Evolutionary conservation across 2,329 filamentous ascomycete species (phyloP), one percentile per base, ranked within the genome.

Genomic region (Diplodia intermedia): DNA sequence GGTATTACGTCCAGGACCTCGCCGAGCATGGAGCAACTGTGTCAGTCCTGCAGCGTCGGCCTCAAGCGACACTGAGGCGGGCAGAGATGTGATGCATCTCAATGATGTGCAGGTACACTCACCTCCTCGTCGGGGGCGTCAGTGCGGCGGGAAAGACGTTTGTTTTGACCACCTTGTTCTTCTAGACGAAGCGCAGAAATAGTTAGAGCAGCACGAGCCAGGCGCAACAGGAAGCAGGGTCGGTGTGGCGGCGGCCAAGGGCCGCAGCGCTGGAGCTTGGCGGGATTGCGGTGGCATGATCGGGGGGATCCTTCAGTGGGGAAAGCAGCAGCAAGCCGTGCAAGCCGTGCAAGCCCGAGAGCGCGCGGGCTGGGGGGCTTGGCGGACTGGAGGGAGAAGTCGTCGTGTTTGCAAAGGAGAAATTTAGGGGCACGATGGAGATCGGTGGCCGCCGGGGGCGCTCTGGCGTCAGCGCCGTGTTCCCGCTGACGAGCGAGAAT

Each of bases 151-250:
- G 60, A 62, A 2, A 23, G 43, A 38, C 47, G 60, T 50, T 23
- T 62, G 43, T 52, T 31, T 50, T 9, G 57, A 49, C 57, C 57
- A 49, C 57, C 23, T 20, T n/a, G 14, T 52, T 26, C 60, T 47
- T 49, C 40, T 47, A 43, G 23, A 61, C 20, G n/a, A 23, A 43
- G 36, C 54, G 54, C 55, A 60, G 36, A 61, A 47, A 52, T 62
- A 62, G 52, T 62, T 62, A 62, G 60, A 62, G 60, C 60, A 62
- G 60, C 60, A 62, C 60, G 60, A 62, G 60, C 60, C 60, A 62
- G 11, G 43, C 33, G 40, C 38, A 61, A 49, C 57, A 61, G 31
- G 43, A 50, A 62, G 60, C 60, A 62, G 60, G 60, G 60, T 36
- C 43, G 60, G 43, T n/a, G 40, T 49, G 60, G 43, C 60, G 60